A percentile compares a stretch with the other conserved stretches of the same genome.
Conservation (phyloP, 2,329 filamentous ascomycete genomes). For the Lachnellula arida region DNA sequence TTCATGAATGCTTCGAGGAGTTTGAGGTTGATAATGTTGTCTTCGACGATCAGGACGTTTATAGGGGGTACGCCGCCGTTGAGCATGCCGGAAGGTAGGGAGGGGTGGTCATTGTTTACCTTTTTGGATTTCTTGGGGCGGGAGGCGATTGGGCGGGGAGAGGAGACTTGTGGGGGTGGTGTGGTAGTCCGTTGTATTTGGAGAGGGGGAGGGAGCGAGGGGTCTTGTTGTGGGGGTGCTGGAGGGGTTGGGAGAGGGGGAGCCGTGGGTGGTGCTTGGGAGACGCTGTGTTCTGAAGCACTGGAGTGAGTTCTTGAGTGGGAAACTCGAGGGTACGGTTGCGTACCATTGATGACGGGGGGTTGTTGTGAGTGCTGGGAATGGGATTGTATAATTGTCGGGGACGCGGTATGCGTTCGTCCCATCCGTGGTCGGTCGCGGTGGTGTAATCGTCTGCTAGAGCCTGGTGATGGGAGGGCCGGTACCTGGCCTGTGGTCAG, state of each 20-base stretch:
- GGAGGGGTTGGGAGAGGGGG: slow-evolving; percentile 51
- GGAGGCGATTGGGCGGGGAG: slow-evolving; percentile 39
- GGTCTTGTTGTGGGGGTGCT: slow-evolving; percentile 47
- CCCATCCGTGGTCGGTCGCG: slow-evolving; percentile 56
- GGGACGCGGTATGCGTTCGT: slow-evolving; percentile 76
- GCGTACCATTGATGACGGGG: slow-evolving; percentile 27
- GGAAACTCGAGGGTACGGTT: slow-evolving; percentile 34
- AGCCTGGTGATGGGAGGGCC: slow-evolving; percentile 77
- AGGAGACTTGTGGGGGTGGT: slow-evolving; percentile 44
- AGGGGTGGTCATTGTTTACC: slow-evolving; percentile 39
- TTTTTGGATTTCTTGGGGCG: slow-evolving; percentile 51
- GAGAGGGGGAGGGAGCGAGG: slow-evolving; percentile 30
- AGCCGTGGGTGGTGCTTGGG: slow-evolving; percentile 39
- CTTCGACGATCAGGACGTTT: slow-evolving; percentile 95
- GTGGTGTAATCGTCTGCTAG: slow-evolving; percentile 50
- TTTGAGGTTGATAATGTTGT: slow-evolving; percentile 96
- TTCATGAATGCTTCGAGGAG: slow-evolving; percentile 95
- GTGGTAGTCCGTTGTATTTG: slow-evolving; percentile 35
- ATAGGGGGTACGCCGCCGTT: slow-evolving; percentile 88
- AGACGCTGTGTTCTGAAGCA: slow-evolving; percentile 41
- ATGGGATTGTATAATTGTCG: slow-evolving; percentile 54
- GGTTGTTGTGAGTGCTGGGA: slow-evolving; percentile 7
- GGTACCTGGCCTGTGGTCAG: slow-evolving; percentile 76
- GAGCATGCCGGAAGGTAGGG: slow-evolving; percentile 59
- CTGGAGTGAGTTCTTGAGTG: slow-evolving; percentile 55